phyloP scores from a whole-genome alignment of 2,329 filamentous ascomycete genomes.

The Proliferodiscus dingleyae region DNA sequence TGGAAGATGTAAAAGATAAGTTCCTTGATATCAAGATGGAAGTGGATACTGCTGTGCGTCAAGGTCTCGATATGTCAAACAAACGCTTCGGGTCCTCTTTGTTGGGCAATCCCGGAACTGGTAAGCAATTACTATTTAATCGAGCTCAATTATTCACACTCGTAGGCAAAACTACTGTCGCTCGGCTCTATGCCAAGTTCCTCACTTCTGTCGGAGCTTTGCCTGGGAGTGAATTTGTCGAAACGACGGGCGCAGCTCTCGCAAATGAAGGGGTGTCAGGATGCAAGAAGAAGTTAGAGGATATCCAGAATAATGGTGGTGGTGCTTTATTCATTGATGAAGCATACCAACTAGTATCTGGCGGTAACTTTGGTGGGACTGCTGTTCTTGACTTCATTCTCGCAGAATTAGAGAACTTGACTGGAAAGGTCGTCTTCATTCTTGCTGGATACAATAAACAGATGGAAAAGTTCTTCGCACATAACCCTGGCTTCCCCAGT shows the following conservation, averaged over 20 bases:
- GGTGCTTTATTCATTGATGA: constrained; percentile 76
- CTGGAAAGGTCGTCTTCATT: constrained; percentile 65
- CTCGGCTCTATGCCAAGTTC: constrained; percentile 63
- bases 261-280: constrained; percentile 56
- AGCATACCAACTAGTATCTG: constrained; percentile 66
- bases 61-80: constrained; percentile 47
- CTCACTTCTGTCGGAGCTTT: constrained; percentile 58
- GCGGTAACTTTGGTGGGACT: constrained; percentile 51
- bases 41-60: constrained; percentile 56
- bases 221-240: constrained; percentile 54
- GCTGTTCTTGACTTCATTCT: constrained; percentile 67
- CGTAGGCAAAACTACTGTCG: constrained; percentile 68
- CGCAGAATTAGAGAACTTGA: constrained; percentile 66
- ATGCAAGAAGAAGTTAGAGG: constrained; percentile 52
- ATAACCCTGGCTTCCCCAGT: constrained; percentile 67
- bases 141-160: constrained; percentile 40
- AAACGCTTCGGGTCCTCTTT: constrained; percentile 61
- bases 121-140: constrained; percentile 32
- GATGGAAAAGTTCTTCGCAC: constrained; percentile 72
- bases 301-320: constrained; percentile 57
- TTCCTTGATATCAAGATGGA: constrained; percentile 59
- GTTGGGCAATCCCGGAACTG: constrained; percentile 72
- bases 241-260: constrained; percentile 64
- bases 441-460: constrained; percentile 68
- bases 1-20: constrained; percentile 62